Conservation (phyloP, 2,329 filamentous ascomycete genomes). For the Penicillium digitatum region DNA sequence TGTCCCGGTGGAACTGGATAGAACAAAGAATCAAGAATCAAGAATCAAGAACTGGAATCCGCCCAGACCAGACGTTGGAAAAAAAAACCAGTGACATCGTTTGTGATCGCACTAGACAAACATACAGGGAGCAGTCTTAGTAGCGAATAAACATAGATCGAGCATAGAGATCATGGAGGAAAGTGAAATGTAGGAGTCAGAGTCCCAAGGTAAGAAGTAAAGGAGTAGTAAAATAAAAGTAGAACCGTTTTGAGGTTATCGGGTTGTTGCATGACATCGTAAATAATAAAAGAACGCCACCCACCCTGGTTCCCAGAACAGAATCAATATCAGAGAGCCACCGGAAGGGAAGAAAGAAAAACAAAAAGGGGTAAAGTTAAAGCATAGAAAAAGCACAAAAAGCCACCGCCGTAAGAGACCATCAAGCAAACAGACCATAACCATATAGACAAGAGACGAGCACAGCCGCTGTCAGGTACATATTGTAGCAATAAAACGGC, state of each 20-base stretch:
- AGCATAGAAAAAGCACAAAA: neutral
- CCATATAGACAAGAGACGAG: conserved; percentile 7
- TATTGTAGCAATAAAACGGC: neutral
- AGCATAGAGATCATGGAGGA: neutral
- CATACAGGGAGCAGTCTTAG: neutral
- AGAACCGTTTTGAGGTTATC: conserved; percentile 13
- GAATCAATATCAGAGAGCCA: conserved; percentile 12
- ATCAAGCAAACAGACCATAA: conserved; percentile 7
- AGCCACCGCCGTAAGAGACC: conserved; percentile 1
- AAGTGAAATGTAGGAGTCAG: neutral
- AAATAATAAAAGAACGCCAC: conserved; percentile 23
- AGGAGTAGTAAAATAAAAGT: conserved; percentile 1
- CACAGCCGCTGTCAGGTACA: neutral
- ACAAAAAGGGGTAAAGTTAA: neutral
- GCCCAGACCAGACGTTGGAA: neutral
- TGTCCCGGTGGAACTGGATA: neutral
- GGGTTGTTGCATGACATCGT: conserved; percentile 23
- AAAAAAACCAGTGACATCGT: neutral
- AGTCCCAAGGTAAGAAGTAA: neutral
- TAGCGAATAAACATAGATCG: neutral
- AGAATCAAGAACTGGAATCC: neutral
- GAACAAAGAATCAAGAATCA: neutral
- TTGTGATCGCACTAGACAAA: neutral
- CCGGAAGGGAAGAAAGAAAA: neutral
- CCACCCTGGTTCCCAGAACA: conserved; percentile 11